Conservation (phyloP, 2,329 filamentous ascomycete species). For the Ophiosphaerella narmari region DNA sequence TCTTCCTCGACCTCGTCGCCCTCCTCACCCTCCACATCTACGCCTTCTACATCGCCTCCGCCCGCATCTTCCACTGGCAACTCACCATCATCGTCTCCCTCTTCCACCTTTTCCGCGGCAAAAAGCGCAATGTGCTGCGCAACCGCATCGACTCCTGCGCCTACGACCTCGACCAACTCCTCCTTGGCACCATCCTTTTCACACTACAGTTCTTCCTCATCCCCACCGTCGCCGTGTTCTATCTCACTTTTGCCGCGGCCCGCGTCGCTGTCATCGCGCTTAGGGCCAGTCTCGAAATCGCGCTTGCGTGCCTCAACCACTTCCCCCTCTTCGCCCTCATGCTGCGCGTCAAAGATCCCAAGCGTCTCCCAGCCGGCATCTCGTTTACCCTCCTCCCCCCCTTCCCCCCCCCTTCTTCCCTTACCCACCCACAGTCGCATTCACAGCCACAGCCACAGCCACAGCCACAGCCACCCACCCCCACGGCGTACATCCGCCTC, state of each 20-base stretch:
- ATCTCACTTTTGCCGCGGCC: constrained; percentile 91
- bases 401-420: no score
- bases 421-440: constrained; percentile 11
- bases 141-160: constrained; percentile 99
- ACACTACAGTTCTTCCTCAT: constrained; percentile 93
- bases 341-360: constrained; percentile 91
- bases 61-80: constrained; percentile 98
- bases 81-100: constrained; percentile 93
- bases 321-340: constrained; percentile 97
- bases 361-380: constrained; percentile 85
- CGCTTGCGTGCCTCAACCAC: constrained; percentile 92
- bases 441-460: no score
- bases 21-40: constrained; percentile 94
- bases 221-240: constrained; percentile 94
- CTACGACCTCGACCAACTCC: constrained; percentile 94
- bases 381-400: no score
- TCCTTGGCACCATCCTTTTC: constrained; percentile 95
- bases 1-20: constrained; percentile 92
- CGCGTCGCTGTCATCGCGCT: constrained; percentile 93
- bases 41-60: constrained; percentile 95
- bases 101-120: constrained; percentile 98
- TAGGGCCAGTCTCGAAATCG: constrained; percentile 88
- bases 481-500: not conserved
- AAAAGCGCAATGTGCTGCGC: constrained; percentile 94
- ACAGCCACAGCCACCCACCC: no score